phyloP scores from a whole-genome alignment of 805 yeast species.

The Grigorovia yakushimaensis region DNA sequence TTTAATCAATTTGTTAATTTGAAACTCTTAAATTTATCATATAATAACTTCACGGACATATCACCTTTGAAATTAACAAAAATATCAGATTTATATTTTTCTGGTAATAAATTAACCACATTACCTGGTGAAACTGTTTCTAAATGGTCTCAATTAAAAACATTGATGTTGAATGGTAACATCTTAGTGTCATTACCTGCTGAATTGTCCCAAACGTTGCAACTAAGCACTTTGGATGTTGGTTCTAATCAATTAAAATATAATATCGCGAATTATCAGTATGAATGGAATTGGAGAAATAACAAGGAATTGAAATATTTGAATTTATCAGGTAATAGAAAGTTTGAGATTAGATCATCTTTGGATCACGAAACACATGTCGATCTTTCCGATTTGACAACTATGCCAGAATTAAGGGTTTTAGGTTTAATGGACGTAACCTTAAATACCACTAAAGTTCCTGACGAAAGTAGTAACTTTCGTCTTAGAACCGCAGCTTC shows the following conservation, averaged over 20 bases:
- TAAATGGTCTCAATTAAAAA: constrained; percentile 49
- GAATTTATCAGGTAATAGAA: constrained; percentile 85
- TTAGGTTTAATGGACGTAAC: constrained; percentile 94
- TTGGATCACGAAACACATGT: constrained; percentile 40
- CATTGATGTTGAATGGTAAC: constrained; percentile 70
- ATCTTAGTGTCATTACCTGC: constrained; percentile 81
- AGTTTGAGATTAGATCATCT: constrained; percentile 75
- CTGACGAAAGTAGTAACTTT: constrained; percentile 74
- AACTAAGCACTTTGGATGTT: constrained; percentile 69
- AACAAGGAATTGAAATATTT: constrained; percentile 66
- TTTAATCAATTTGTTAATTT: constrained; percentile 51
- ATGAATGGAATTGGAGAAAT: constrained; percentile 96
- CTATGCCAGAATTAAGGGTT: constrained; percentile 57
- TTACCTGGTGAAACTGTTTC: constrained; percentile 77
- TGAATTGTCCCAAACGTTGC: constrained; percentile 61
- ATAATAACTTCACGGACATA: constrained; percentile 75
- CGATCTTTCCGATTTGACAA: constrained; percentile 49
- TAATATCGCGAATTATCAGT: constrained; percentile 87
- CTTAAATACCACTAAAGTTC: constrained; percentile 75
- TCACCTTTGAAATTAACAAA: constrained; percentile 59
- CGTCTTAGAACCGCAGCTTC: constrained; percentile 90
- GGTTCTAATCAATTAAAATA: constrained; percentile 86
- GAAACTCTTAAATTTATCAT: constrained; percentile 61
- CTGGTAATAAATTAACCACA: constrained; percentile 73
- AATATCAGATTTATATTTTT: constrained; percentile 57